Base-by-base conservation (phyloP, 768 basidiomycete genomes). In the Collybia mongolica region DNA sequence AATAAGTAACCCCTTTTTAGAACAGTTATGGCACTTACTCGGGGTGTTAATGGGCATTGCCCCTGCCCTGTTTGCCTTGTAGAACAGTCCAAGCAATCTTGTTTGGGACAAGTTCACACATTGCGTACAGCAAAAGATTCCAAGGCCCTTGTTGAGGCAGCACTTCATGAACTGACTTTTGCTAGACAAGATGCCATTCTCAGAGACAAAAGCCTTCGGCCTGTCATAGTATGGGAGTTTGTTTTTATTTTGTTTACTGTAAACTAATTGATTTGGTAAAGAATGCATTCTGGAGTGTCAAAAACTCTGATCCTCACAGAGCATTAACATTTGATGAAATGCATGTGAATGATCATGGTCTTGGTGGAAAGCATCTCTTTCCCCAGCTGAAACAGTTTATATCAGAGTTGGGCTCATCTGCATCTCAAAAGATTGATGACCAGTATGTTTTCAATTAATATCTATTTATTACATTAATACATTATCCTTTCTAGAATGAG, bases 281-380 rank as follows among this genome's bases (percentile, higher is more conserved):
- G 66, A 69, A 65, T 54, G 55, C 60, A 0, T 71, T 71, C 28
- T 71, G 69, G 66, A 37, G 12, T 1, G 15, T 72, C 14, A n/a
- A 6, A 5, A 5, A 51, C 19, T 65, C 63, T 2, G 62, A 66
- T 44, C 63, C 60, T 5, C 46, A 68, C 39, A 17, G 18, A 0
- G 60, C 66, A 1, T 22, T 58, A 0, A 64, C 65, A 5, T 70
- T 65, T 23, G 65, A 72, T 44, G 47, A 45, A 0, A 47, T 71
- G 1, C 69, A 72, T 44, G 47, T 39, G 1, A 36, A 64, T 32
- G 39, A 56, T 17, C 23, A 22, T 5, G 70, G 70, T 4, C 14
- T 65, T 2, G 57, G 55, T 42, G 58, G 60, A 0, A 53, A 66
- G 12, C 68, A 72, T 39, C 17, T 70, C 1, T 59, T 59, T 6